Base-by-base conservation (phyloP, 108 stramenopile species). In the Nitzschia sp. region DNA sequence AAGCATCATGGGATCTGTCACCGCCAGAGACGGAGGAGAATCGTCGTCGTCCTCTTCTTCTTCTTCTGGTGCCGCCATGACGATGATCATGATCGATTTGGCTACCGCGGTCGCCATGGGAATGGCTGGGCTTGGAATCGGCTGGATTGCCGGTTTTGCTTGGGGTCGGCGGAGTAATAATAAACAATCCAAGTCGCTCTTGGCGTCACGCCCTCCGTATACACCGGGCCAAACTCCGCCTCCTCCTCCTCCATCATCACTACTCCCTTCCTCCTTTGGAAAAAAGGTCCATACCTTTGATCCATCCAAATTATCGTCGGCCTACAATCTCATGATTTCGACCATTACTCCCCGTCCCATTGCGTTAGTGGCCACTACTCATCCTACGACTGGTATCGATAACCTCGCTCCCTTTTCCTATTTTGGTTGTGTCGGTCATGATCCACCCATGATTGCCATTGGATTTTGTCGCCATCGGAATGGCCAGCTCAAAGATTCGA, bases 391-490 rank as follows among this genome's bases (percentile, higher is more conserved):
- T 23, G 47, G 46, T 2, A 29, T 73, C 25, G 64, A 59, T 56
- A 73, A 73, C 53, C 56, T 66, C 4, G 34, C 72, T 45, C 72
- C 72, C 33, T 73, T 66, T 53, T 64, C 62, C 72, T 73, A 73
- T 45, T 67, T 68, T 60, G 65, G 66, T 19, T 36, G 29, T 8
- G 55, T 68, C 35, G 66, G 28, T n/a, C 72, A 73, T 27, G 65
- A 73, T 58, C 72, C 72, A 19, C 72, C 72, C 65, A 73, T 73
- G 66, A 19, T 73, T 11, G 66, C 72, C 19, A 66, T 67, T 66
- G 72, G 72, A 31, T 73, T 73, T 50, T 66, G 65, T 44, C 72
- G 65, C 26, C 45, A 58, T 46, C n/a, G 56, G 26, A 53, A 36
- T 47, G 72, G 65, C 0, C 33, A 46, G 21, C 28, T 45, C 32